A percentile compares a stretch with the other conserved stretches of the same genome.
phyloP scores from a whole-genome alignment of 192 early-diverging fungal genomes.

The Geranomyces michiganensis region DNA sequence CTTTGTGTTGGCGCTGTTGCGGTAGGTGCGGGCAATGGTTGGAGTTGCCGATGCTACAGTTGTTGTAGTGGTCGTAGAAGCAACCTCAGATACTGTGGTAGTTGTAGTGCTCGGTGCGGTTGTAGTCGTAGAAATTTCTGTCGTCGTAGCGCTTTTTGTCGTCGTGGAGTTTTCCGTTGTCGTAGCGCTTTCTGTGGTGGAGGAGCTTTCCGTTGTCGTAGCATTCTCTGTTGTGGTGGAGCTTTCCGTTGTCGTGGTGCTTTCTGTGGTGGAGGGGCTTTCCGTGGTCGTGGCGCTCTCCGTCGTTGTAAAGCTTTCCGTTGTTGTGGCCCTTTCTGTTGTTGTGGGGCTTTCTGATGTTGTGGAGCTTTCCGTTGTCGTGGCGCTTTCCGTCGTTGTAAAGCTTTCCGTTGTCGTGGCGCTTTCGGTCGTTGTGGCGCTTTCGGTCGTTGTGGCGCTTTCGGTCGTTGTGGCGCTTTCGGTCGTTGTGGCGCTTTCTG shows the following conservation, averaged over 20 bases:
- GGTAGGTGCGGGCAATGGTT: slow-evolving; percentile 5
- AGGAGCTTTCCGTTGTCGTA: neutral
- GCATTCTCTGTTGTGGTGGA: neutral
- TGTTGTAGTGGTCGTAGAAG: slow-evolving; percentile 1
- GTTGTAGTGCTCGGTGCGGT: neutral
- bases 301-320: neutral
- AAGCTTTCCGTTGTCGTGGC: neutral
- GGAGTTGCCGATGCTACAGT: neutral
- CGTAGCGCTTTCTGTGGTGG: too few relatives aligned
- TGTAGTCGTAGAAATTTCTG: neutral
- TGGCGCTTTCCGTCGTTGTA: neutral
- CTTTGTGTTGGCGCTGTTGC: slow-evolving; percentile 6
- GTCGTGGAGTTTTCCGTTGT: neutral
- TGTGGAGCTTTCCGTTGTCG: too few relatives aligned
- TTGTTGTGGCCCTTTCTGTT: neutral
- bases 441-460: neutral
- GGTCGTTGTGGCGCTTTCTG: neutral
- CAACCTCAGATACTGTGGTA: neutral
- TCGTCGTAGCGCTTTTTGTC: slow-evolving; percentile 8
- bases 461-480: neutral
- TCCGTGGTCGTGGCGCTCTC: neutral
- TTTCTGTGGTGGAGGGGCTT: neutral
- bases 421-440: neutral
- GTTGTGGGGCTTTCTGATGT: neutral
- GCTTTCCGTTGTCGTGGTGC: neutral